phyloP scores from a whole-genome alignment of 495 filamentous ascomycete species.

The Wilcoxina mikolae region DNA sequence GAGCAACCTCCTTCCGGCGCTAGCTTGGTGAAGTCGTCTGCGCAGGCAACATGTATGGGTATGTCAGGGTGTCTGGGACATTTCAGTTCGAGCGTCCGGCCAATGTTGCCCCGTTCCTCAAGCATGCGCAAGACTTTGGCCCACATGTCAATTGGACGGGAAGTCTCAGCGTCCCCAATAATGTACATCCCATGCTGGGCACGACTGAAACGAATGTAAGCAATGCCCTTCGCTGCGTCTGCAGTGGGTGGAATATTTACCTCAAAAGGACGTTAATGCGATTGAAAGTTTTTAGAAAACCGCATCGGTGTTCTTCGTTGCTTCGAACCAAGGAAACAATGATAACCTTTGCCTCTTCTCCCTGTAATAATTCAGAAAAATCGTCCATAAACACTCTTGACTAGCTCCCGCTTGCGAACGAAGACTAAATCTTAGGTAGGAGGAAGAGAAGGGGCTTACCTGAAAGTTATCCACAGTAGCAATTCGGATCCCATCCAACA shows the following conservation, averaged over 20 bases:
- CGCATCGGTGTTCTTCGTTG: slow-evolving; percentile 47
- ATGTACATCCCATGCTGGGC: slow-evolving; percentile 77
- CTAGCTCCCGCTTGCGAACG: neutral
- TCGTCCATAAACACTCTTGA: too few relatives aligned
- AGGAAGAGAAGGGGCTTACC: slow-evolving; percentile 14
- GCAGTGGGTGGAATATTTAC: slow-evolving; percentile 8
- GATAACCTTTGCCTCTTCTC: slow-evolving; percentile 66
- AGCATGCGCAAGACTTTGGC: slow-evolving; percentile 45
- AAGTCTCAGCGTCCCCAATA: slow-evolving; percentile 60
- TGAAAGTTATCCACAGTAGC: slow-evolving; percentile 87
- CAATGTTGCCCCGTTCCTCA: slow-evolving; percentile 36
- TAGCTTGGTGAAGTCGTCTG: slow-evolving; percentile 46
- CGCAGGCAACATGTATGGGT: slow-evolving; percentile 39
- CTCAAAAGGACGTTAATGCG: slow-evolving; percentile 67
- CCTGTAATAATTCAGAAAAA: too few relatives aligned
- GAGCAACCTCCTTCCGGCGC: slow-evolving; percentile 62
- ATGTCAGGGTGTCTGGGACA: slow-evolving; percentile 56
- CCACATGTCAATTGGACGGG: slow-evolving; percentile 56
- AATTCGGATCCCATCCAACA: slow-evolving; percentile 47
- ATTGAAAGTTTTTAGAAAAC: slow-evolving; percentile 61
- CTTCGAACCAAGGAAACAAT: slow-evolving; percentile 71
- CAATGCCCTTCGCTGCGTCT: neutral
- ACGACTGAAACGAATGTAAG: slow-evolving; percentile 33
- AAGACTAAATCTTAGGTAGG: neutral
- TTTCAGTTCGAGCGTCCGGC: slow-evolving; percentile 39